Conservation (phyloP, 768 basidiomycete species). For the Leucocoprinus sp. region DNA sequence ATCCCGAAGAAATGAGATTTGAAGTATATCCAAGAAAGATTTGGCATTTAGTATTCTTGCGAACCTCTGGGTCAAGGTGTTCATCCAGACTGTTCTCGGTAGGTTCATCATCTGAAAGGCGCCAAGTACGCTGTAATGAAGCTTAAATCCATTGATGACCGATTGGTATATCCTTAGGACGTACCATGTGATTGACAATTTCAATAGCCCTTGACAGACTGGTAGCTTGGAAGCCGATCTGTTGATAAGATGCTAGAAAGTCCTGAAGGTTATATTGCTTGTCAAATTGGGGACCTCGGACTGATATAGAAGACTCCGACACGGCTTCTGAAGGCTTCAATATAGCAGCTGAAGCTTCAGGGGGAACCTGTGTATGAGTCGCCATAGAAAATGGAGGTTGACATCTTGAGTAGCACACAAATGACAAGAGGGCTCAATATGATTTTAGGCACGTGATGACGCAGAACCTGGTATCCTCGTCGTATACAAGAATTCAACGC, state of each 20-base stretch:
- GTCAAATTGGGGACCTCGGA: constrained; percentile 86
- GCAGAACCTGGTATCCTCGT: too few relatives aligned
- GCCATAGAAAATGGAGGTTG: constrained; percentile 21
- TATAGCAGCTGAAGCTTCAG: constrained; percentile 64
- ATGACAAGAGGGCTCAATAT: background rate
- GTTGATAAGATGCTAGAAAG: constrained; percentile 73
- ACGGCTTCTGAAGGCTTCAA: constrained; percentile 70
- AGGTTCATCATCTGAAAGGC: constrained; percentile 79
- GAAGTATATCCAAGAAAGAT: constrained; percentile 98
- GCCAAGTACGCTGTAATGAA: constrained; percentile 71
- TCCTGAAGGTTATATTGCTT: constrained; percentile 52
- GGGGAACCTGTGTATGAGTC: constrained; percentile 25
- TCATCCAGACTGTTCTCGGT: constrained; percentile 64
- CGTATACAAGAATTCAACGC: background rate
- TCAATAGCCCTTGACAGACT: constrained; percentile 83
- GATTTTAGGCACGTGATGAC: constrained; percentile 7
- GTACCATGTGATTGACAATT: constrained; percentile 90
- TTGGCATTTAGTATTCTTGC: constrained; percentile 68
- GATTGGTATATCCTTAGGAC: constrained; percentile 10
- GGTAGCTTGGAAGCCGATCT: constrained; percentile 97
- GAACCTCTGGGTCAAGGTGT: constrained; percentile 46
- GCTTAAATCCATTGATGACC: too few relatives aligned
- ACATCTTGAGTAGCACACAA: background rate
- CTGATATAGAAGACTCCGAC: constrained; percentile 53
- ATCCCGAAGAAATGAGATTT: constrained; percentile 95